Conservation (phyloP, 2,329 filamentous ascomycete genomes). For the Teratosphaeria destructans region DNA sequence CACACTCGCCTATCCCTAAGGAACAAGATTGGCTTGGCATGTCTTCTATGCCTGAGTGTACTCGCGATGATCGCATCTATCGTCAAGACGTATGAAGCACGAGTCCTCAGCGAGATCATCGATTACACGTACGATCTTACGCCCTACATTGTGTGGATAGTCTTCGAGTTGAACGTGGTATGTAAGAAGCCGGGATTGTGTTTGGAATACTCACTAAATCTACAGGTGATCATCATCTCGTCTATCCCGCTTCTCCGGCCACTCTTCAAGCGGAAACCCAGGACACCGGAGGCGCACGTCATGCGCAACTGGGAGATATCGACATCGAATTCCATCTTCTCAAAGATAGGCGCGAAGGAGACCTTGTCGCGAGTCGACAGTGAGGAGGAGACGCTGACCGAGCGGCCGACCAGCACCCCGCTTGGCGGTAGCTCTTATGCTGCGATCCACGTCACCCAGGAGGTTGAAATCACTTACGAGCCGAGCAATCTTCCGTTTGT, state of each 20-base stretch:
- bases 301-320: conserved; percentile 1
- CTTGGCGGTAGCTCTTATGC: neutral
- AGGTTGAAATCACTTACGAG: conserved; percentile 14
- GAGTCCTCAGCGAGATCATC: conserved; percentile 13
- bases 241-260: conserved; percentile 21
- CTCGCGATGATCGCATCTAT: conserved; percentile 22
- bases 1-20: conserved; percentile 17
- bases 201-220: neutral
- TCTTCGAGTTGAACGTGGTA: conserved; percentile 26
- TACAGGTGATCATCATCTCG: conserved; percentile 16
- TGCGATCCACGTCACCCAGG: conserved; percentile 9
- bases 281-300: neutral
- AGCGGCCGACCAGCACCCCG: conserved; percentile 1
- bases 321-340: conserved; percentile 2
- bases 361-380: conserved; percentile 7
- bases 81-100: conserved; percentile 22
- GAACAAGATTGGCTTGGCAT: conserved; percentile 16
- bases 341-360: conserved; percentile 3
- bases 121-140: conserved; percentile 22
- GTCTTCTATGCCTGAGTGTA: conserved; percentile 18
- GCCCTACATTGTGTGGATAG: conserved; percentile 18
- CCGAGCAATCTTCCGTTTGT: conserved; percentile 14
- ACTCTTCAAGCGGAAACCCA: conserved; percentile 8
- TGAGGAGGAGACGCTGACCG: conserved; percentile 7
- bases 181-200: neutral